phyloP scores from a whole-genome alignment of 2,329 filamentous ascomycete species.

The Cladophialophora psammophila region DNA sequence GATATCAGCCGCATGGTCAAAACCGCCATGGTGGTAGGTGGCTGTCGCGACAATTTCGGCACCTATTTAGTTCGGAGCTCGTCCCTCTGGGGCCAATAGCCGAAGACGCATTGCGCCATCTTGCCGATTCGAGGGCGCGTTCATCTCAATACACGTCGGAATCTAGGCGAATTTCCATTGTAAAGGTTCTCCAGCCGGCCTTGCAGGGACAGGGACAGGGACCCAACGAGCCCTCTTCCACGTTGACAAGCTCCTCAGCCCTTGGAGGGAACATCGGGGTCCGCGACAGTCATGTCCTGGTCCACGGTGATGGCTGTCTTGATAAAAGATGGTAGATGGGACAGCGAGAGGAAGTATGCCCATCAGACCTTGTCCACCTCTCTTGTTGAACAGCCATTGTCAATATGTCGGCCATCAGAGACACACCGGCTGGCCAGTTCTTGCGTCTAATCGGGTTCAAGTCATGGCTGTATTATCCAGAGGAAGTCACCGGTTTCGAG shows the following conservation, averaged over 20 bases:
- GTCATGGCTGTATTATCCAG: conserved; percentile 28
- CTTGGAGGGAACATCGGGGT: not conserved
- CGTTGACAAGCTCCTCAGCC: not conserved
- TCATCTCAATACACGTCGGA: not conserved
- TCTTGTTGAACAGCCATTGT: not conserved
- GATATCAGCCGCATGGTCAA: conserved; percentile 14
- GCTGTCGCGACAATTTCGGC: conserved; percentile 17
- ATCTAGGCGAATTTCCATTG: not conserved
- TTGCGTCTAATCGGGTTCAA: conserved; percentile 30
- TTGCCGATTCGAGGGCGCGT: not conserved
- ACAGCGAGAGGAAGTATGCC: not conserved
- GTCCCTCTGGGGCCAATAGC: conserved; percentile 12
- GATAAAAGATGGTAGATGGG: conserved; percentile 12
- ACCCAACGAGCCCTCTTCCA: not conserved
- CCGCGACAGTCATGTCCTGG: not conserved
- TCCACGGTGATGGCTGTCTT: conserved; percentile 1
- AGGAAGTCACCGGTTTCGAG: conserved; percentile 29
- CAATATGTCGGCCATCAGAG: conserved; percentile 25
- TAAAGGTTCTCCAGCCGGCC: conserved; percentile 15
- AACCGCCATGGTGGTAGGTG: not conserved
- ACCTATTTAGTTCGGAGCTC: not conserved
- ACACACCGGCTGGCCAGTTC: conserved; percentile 31
- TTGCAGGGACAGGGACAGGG: conserved; percentile 16
- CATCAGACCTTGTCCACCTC: conserved; percentile 4
- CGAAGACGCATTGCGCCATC: conserved; percentile 10